Conservation (phyloP, 2,329 filamentous ascomycete species). For the Cercospora canescens region DNA sequence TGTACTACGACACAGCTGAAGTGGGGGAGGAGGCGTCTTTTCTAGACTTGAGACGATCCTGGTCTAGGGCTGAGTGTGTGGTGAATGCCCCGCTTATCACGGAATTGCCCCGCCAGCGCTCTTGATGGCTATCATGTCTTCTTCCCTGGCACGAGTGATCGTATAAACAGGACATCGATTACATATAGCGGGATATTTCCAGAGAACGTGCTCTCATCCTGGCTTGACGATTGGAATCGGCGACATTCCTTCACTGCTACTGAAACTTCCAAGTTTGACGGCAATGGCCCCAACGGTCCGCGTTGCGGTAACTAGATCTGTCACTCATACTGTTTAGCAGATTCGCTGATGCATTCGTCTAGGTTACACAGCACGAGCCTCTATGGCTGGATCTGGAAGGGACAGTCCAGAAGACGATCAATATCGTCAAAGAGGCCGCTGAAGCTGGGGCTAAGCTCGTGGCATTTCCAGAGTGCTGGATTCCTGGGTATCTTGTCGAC, state of each 20-base stretch:
- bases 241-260: not conserved
- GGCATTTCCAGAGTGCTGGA: conserved; percentile 49
- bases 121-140: not conserved
- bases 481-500: conserved; percentile 38
- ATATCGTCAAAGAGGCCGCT: conserved; percentile 58
- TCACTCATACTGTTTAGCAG: too few species aligned
- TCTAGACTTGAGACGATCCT: conserved; percentile 4
- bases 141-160: not conserved
- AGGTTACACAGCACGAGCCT: conserved; percentile 59
- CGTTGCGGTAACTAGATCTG: conserved; percentile 18
- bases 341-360: conserved; percentile 38
- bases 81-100: not conserved
- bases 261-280: not conserved
- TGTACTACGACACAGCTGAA: not conserved
- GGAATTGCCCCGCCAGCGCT: conserved; percentile 3
- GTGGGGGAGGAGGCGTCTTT: conserved; percentile 3
- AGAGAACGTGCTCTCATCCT: not conserved
- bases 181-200: not conserved
- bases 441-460: conserved; percentile 56
- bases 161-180: not conserved
- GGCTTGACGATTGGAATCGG: not conserved
- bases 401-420: conserved; percentile 58
- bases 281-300: conserved; percentile 23
- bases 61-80: not conserved
- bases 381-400: conserved; percentile 60